phyloP scores from a whole-genome alignment of 441 rosid species.

The Pelargonium citronellum region DNA sequence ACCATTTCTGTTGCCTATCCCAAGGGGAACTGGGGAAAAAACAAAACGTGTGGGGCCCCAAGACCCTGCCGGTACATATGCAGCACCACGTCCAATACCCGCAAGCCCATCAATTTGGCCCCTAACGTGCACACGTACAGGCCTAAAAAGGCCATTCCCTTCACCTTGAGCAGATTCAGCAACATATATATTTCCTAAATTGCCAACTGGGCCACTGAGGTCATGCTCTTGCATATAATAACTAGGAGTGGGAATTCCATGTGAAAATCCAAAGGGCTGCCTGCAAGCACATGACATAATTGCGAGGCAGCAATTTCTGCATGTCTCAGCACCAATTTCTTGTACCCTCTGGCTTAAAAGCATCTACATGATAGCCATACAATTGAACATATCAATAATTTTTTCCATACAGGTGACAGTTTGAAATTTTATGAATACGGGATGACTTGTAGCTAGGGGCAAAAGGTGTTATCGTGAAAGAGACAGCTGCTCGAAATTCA shows the following conservation, averaged over 20 bases:
- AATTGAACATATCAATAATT: conserved; percentile 22
- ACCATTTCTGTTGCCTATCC: conserved; percentile 62
- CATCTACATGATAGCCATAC: conserved; percentile 49
- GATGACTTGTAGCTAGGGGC: background rate
- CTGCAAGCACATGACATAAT: conserved; percentile 73
- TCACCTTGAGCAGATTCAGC: conserved; percentile 68
- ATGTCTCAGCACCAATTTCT: conserved; percentile 80
- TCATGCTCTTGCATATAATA: conserved; percentile 70
- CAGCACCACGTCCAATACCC: conserved; percentile 74
- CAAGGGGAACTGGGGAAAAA: conserved; percentile 84
- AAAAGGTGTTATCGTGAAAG: conserved; percentile 8
- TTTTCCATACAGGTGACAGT: conserved; percentile 11
- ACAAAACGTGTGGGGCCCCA: conserved; percentile 90
- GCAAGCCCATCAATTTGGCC: conserved; percentile 95
- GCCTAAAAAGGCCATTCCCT: conserved; percentile 68
- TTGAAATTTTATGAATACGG: background rate
- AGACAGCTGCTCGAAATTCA: conserved; percentile 15
- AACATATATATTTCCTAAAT: conserved; percentile 59
- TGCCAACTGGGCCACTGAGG: conserved; percentile 45
- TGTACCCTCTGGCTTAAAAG: conserved; percentile 86
- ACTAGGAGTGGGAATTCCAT: conserved; percentile 45
- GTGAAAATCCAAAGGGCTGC: conserved; percentile 65
- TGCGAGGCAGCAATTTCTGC: conserved; percentile 74
- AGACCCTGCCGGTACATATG: conserved; percentile 67
- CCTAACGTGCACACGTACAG: conserved; percentile 80